Percentiles rank a stretch among this genome's conserved stretches.
Conservation (phyloP, 2,329 filamentous ascomycete genomes). For the Cytospora chrysosperma region DNA sequence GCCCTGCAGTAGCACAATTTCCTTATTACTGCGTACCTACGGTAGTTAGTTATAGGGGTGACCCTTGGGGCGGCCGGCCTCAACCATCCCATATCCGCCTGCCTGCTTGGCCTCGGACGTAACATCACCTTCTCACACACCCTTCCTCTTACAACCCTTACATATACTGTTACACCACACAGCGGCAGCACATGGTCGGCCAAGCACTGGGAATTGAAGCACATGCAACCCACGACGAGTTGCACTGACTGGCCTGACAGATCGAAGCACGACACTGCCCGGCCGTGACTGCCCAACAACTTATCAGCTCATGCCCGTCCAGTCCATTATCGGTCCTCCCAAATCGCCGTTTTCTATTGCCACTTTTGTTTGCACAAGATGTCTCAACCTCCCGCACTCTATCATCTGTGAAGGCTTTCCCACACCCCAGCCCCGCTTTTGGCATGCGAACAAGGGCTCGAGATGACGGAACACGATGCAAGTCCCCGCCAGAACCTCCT, state of each 20-base stretch:
- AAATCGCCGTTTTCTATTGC: neutral
- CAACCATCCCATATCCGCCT: neutral
- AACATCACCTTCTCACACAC: neutral
- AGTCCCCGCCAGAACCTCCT: slow-evolving; percentile 19
- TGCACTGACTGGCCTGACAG: slow-evolving; percentile 8
- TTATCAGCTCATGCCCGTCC: neutral
- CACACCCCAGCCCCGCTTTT: slow-evolving; percentile 7
- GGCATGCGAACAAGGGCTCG: slow-evolving; percentile 24
- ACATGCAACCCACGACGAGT: slow-evolving; percentile 13
- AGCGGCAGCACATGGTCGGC: neutral
- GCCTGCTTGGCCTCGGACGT: slow-evolving; percentile 13
- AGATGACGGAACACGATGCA: slow-evolving; percentile 25
- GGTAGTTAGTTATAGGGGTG: neutral
- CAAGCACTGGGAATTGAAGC: neutral
- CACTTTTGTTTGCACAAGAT: slow-evolving; percentile 24
- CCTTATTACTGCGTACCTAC: too few relatives aligned
- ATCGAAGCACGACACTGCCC: slow-evolving; percentile 7
- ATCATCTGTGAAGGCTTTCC: slow-evolving; percentile 14
- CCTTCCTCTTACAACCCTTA: neutral
- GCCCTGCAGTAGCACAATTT: too few relatives aligned
- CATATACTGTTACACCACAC: slow-evolving; percentile 3
- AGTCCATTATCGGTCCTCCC: neutral
- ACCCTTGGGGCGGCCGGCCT: neutral
- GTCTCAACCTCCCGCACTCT: slow-evolving; percentile 15
- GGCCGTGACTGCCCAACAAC: neutral